These are phyloP conservation scores for Ogataea henricii DNA, from an alignment of 805 yeast species.

Conservation along the genomic window DNA sequence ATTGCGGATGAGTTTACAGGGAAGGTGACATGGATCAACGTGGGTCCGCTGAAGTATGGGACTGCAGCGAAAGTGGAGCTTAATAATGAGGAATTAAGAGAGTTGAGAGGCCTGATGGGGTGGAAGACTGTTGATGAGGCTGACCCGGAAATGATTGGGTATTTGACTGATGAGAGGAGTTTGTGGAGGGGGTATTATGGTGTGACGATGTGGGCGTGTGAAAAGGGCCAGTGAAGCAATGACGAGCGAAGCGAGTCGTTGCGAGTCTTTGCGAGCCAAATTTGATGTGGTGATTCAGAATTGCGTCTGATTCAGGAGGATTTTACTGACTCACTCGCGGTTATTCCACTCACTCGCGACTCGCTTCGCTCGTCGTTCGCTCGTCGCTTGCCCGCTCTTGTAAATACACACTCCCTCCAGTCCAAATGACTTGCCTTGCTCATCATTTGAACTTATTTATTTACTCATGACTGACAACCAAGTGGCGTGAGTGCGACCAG, in stretches of 20 bases:
- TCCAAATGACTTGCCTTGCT: too few relatives aligned
- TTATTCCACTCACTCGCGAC: too few relatives aligned
- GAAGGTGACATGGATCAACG: constrained; percentile 74
- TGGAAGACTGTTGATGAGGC: constrained; percentile 53
- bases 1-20: constrained; percentile 37
- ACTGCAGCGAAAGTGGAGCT: constrained; percentile 78
- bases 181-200: constrained; percentile 83
- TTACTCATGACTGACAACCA: too few relatives aligned
- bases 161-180: constrained; percentile 64
- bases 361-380: too few relatives aligned
- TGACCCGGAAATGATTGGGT: constrained; percentile 51
- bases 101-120: constrained; percentile 57
- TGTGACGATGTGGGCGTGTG: constrained; percentile 54
- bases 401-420: too few relatives aligned
- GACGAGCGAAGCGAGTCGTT: neutral
- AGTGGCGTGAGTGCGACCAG: too few relatives aligned
- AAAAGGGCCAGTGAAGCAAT: constrained; percentile 8
- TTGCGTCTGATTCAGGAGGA: too few relatives aligned
- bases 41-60: constrained; percentile 93
- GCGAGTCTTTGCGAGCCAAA: neutral
- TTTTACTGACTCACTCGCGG: too few relatives aligned
- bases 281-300: too few relatives aligned
- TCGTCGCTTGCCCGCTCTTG: too few relatives aligned
- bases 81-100: constrained; percentile 64
- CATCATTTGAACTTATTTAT: too few relatives aligned